A percentile compares a stretch with the other conserved stretches of the same genome.
Evolutionary conservation across 1,284 basidiomycete species (phyloP).

Genomic region (Ganoderma leucocontextum): DNA sequence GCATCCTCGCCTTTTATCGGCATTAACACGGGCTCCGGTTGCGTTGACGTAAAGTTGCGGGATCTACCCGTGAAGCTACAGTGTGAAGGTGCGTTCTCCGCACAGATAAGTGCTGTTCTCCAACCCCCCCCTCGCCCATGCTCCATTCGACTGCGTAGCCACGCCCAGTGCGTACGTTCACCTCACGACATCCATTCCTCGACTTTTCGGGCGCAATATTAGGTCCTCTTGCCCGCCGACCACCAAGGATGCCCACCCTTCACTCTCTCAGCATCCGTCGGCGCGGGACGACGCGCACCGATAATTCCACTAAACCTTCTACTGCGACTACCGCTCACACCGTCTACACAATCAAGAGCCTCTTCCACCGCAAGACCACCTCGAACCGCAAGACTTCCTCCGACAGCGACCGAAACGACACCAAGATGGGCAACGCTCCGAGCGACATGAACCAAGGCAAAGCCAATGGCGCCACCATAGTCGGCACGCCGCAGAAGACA

Average conservation of each 20-base stretch:
- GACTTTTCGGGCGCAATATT: constrained; percentile 15
- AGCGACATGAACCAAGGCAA: constrained; percentile 30
- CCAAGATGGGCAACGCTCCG: constrained; percentile 34
- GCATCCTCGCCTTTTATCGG: constrained; percentile 7
- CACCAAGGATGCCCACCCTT: constrained; percentile 28
- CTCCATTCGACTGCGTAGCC: constrained; percentile 17
- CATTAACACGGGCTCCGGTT: neutral
- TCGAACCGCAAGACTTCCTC: constrained; percentile 12
- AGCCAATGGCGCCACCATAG: constrained; percentile 12
- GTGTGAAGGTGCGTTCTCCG: constrained; percentile 4
- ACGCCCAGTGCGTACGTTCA: constrained; percentile 21
- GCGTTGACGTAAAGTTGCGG: constrained; percentile 10
- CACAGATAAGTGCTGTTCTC: constrained; percentile 22
- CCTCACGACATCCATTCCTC: constrained; percentile 27
- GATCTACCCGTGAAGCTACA: constrained; percentile 8
- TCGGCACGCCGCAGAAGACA: constrained; percentile 20
- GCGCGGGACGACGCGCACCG: constrained; percentile 22
- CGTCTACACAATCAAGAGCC: constrained; percentile 25
- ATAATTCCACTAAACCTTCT: constrained; percentile 15
- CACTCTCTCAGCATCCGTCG: constrained; percentile 32
- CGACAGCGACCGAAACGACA: constrained; percentile 11
- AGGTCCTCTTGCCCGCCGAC: constrained; percentile 16
- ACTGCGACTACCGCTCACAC: constrained; percentile 7
- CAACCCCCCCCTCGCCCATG: constrained; percentile 14
- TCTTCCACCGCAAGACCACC: constrained; percentile 24